These are phyloP conservation scores for Arabis alpina DNA, from an alignment of 345 rosid genomes.

Conservation along the genomic window DNA sequence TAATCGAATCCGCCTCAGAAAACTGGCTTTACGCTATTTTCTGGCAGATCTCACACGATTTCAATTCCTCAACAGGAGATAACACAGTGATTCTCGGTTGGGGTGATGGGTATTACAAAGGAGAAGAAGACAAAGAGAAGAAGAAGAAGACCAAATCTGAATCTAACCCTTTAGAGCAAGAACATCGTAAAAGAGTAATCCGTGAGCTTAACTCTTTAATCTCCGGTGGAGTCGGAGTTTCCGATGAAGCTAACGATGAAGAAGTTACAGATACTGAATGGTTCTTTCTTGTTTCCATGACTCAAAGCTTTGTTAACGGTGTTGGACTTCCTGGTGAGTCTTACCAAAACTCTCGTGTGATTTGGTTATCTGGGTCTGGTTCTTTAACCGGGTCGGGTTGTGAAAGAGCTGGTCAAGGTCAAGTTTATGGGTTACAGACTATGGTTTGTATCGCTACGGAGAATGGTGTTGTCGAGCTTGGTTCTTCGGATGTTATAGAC, in stretches of 20 bases:
- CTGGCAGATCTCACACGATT: constrained; percentile 92
- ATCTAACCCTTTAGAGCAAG: constrained; percentile 64
- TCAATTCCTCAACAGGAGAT: constrained; percentile 50
- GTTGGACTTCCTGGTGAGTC: constrained; percentile 83
- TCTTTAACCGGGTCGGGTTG: constrained; percentile 65
- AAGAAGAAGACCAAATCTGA: constrained; percentile 35
- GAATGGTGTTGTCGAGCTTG: constrained; percentile 93
- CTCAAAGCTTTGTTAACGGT: constrained; percentile 84
- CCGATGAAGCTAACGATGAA: constrained; percentile 67
- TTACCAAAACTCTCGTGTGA: constrained; percentile 54
- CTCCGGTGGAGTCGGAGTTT: constrained; percentile 60
- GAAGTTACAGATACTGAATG: constrained; percentile 98
- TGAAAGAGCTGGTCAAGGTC: constrained; percentile 79
- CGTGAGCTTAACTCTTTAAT: constrained; percentile 90
- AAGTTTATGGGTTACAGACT: constrained; percentile 79
- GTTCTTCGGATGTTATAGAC: constrained; percentile 73
- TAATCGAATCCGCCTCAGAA: constrained; percentile 77
- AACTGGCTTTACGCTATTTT: constrained; percentile 96
- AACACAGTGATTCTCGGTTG: constrained; percentile 66
- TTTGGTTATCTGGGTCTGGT: constrained; percentile 80
- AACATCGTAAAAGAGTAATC: constrained; percentile 84
- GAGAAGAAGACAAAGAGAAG: constrained; percentile 79
- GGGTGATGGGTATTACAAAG: constrained; percentile 99
- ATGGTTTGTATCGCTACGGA: constrained; percentile 83
- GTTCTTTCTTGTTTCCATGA: constrained; percentile 97